phyloP scores from a whole-genome alignment of 306 rosid species.

The Nissolia schottii region DNA sequence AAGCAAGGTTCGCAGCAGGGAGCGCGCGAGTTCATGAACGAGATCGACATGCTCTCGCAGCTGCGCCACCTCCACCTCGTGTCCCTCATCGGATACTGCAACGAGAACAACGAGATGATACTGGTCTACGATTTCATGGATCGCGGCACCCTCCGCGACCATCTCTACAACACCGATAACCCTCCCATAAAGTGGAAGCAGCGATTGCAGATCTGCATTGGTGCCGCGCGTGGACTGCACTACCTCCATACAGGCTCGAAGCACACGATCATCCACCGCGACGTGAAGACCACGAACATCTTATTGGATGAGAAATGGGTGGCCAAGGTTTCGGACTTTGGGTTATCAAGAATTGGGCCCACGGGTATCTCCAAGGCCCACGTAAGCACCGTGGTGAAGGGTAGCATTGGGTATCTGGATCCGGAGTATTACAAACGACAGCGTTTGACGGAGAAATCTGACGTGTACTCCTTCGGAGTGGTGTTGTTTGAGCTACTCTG shows the following conservation, averaged over 20 bases:
- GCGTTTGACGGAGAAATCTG: constrained; percentile 47
- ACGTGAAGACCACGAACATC: constrained; percentile 56
- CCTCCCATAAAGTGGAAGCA: constrained; percentile 37
- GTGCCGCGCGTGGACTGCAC: constrained; percentile 51
- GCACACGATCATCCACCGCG: constrained; percentile 53
- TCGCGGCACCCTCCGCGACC: constrained; percentile 49
- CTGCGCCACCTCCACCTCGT: constrained; percentile 44
- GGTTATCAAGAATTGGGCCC: constrained; percentile 46
- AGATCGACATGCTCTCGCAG: constrained; percentile 42
- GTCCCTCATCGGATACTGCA: constrained; percentile 39
- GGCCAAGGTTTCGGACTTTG: constrained; percentile 55
- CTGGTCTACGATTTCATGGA: constrained; percentile 47
- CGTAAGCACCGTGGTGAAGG: constrained; percentile 36
- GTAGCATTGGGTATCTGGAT: constrained; percentile 41
- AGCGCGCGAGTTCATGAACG: constrained; percentile 36
- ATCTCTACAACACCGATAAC: constrained; percentile 38
- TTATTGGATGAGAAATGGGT: constrained; percentile 43
- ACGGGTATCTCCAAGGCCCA: constrained; percentile 24
- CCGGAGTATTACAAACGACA: constrained; percentile 41
- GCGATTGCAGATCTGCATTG: constrained; percentile 39
- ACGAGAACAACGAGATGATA: constrained; percentile 41
- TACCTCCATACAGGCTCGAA: constrained; percentile 48
- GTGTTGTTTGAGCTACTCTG: constrained; percentile 55
- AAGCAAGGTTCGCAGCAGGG: constrained; percentile 50
- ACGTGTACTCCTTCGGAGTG: constrained; percentile 62